Conservation (phyloP, 768 basidiomycete species). For the Boletus tylopilopsis region DNA sequence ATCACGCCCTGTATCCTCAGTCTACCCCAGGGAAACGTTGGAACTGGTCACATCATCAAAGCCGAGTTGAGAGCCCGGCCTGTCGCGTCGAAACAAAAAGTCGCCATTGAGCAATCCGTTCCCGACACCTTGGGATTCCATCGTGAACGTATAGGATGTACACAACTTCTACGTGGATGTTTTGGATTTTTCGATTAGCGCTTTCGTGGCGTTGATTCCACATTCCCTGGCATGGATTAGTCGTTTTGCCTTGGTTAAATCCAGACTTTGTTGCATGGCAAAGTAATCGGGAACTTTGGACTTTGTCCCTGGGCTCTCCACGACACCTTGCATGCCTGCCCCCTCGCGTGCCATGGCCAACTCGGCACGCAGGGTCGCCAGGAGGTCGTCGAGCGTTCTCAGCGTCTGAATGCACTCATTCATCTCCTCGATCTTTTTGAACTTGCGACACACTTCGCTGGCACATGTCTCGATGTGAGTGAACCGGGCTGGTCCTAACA, state of each 20-base stretch:
- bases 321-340: neutral
- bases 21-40: no score
- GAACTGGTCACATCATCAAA: no score
- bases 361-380: conserved; percentile 53
- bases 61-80: no score
- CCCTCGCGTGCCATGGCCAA: conserved; percentile 13
- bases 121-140: no score
- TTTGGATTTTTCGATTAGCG: conserved; percentile 44
- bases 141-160: conserved; percentile 1
- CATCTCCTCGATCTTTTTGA: conserved; percentile 65
- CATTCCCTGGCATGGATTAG: conserved; percentile 68
- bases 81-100: no score
- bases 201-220: conserved; percentile 60
- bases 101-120: no score
- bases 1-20: no score
- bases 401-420: conserved; percentile 57
- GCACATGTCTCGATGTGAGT: conserved; percentile 75
- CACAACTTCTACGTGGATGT: neutral
- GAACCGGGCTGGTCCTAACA: conserved; percentile 75
- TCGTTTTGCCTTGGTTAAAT: conserved; percentile 61
- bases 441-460: conserved; percentile 65
- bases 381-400: conserved; percentile 55
- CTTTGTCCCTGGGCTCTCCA: conserved; percentile 7
- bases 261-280: conserved; percentile 35
- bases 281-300: conserved; percentile 45